Evolutionary conservation across 1,284 basidiomycete genomes (phyloP).

Genomic region (Papiliotrema flavescens): DNA sequence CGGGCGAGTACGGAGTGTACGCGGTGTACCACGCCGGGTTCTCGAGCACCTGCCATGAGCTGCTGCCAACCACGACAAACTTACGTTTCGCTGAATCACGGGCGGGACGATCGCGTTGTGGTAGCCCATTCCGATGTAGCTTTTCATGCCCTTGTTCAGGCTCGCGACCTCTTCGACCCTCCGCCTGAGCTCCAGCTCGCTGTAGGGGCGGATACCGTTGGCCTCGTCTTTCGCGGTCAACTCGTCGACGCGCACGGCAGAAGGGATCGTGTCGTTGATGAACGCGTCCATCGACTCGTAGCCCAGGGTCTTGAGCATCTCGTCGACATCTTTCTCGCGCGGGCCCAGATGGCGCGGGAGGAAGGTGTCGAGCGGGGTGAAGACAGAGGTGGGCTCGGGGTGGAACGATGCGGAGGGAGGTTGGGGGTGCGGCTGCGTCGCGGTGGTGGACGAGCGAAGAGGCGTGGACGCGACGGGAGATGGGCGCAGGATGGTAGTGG

Average conservation of each 20-base stretch:
- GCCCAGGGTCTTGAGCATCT: constrained; percentile 76
- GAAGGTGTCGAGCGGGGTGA: constrained; percentile 82
- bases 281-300: constrained; percentile 85
- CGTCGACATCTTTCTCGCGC: constrained; percentile 65
- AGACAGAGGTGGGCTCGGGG: constrained; percentile 49
- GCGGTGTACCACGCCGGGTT: constrained; percentile 99
- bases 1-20: constrained; percentile 71
- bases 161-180: constrained; percentile 72
- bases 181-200: constrained; percentile 78
- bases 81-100: constrained; percentile 85
- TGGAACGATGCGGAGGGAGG: constrained; percentile 22
- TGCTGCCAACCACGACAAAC: too few species aligned
- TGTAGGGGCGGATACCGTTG: constrained; percentile 62
- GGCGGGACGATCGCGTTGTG: constrained; percentile 90
- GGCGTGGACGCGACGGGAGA: constrained; percentile 6
- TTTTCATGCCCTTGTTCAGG: constrained; percentile 79
- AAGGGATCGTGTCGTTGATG: constrained; percentile 72
- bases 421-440: constrained; percentile 42
- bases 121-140: constrained; percentile 96
- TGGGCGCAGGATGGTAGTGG: neutral
- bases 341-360: constrained; percentile 85
- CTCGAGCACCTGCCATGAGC: constrained; percentile 68
- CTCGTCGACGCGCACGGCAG: constrained; percentile 67
- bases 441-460: constrained; percentile 35
- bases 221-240: constrained; percentile 59